These are phyloP conservation scores for Apiospora rasikravindrae DNA, from an alignment of 2,329 filamentous ascomycete genomes.

Conservation along the genomic window DNA sequence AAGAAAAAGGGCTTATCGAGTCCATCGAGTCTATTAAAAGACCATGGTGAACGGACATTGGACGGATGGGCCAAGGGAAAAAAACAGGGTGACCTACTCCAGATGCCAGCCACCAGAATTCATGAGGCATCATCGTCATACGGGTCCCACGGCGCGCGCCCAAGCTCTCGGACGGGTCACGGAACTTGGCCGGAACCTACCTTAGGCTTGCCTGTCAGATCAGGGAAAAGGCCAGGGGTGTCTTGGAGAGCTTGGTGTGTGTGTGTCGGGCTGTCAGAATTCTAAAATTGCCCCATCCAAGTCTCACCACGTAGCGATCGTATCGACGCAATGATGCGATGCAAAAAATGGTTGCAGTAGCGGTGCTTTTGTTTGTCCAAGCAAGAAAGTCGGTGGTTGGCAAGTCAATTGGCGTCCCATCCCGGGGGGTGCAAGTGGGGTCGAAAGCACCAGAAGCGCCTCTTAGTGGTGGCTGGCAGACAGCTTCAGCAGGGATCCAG, in stretches of 20 bases:
- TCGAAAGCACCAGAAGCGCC: not conserved
- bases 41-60: conserved; percentile 2
- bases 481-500: not conserved
- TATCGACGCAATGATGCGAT: conserved; percentile 4
- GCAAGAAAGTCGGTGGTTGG: conserved; percentile 14
- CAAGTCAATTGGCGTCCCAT: conserved; percentile 1
- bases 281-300: conserved; percentile 1
- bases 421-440: not conserved
- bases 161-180: not conserved
- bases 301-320: conserved; percentile 10
- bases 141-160: not conserved
- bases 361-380: not conserved
- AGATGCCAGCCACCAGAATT: conserved; percentile 11
- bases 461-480: not conserved
- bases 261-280: not conserved
- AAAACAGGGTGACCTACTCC: not conserved
- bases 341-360: not conserved
- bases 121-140: conserved; percentile 16
- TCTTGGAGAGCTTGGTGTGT: too few relatives aligned
- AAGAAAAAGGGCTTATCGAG: conserved; percentile 5
- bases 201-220: not conserved
- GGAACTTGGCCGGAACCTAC: conserved; percentile 9
- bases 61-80: not conserved
- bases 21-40: conserved; percentile 13
- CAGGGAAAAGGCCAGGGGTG: not conserved